Conservation (phyloP, 768 basidiomycete genomes). For the Rhodotorula paludigena region DNA sequence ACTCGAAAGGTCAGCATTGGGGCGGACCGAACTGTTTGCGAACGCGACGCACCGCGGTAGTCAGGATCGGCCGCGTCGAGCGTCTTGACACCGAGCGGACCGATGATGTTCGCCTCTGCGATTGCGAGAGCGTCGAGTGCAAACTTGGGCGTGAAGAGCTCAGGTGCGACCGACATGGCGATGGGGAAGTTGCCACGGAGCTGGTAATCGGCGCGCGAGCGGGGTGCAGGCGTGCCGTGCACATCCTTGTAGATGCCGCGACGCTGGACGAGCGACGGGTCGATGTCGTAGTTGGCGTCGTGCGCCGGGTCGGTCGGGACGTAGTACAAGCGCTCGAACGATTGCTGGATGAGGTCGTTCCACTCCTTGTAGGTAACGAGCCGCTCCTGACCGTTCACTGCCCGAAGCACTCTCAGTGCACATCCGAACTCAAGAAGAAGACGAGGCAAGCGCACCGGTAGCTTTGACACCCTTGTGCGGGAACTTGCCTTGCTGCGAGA, state of each 20-base stretch:
- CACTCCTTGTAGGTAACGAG: conserved; percentile 85
- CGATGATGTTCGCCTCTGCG: conserved; percentile 74
- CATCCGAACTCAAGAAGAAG: conserved; percentile 3
- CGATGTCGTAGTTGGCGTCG: conserved; percentile 66
- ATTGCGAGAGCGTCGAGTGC: conserved; percentile 73
- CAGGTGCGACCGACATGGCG: conserved; percentile 94
- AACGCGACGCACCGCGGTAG: conserved; percentile 56
- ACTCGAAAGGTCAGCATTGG: no score
- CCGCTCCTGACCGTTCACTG: conserved; percentile 66
- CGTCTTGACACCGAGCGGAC: conserved; percentile 93
- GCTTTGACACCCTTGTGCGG: conserved; percentile 85
- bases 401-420: neutral
- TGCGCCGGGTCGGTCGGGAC: conserved; percentile 71
- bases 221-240: conserved; percentile 74
- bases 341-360: conserved; percentile 72
- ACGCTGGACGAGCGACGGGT: conserved; percentile 68
- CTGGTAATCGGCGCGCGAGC: conserved; percentile 87
- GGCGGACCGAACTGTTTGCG: no score
- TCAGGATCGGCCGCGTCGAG: conserved; percentile 80
- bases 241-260: conserved; percentile 99
- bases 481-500: conserved; percentile 65
- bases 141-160: conserved; percentile 75
- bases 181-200: conserved; percentile 55
- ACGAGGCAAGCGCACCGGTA: conserved; percentile 56
- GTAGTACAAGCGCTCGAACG: conserved; percentile 87